phyloP scores from a whole-genome alignment of 164 flowering plant genomes.

The Tetracentron sinense region DNA sequence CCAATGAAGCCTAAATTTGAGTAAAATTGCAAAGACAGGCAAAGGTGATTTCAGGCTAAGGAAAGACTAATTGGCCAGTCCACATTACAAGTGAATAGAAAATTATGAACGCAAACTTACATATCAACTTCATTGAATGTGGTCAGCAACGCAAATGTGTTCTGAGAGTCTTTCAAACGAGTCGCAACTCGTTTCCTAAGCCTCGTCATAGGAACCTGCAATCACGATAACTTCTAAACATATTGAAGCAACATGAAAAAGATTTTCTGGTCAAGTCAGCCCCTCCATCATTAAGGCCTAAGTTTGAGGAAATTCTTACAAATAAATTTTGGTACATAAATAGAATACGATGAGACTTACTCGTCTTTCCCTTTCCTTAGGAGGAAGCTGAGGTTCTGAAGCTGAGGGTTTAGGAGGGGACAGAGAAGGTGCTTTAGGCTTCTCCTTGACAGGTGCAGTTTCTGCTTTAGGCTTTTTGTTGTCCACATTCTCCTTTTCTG shows the following conservation, averaged over 20 bases:
- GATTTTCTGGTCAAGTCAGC: not conserved
- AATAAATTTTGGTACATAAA: not conserved
- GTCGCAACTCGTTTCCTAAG: constrained; percentile 67
- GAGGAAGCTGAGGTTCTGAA: constrained; percentile 90
- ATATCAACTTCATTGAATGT: constrained; percentile 81
- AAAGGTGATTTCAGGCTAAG: too few relatives aligned
- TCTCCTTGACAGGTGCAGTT: constrained; percentile 40
- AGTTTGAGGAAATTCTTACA: not conserved
- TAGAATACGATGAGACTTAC: constrained; percentile 35
- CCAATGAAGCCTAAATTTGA: too few relatives aligned
- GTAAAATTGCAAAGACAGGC: too few relatives aligned
- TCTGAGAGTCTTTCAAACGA: constrained; percentile 70
- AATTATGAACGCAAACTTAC: constrained; percentile 39
- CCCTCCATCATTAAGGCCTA: too few relatives aligned
- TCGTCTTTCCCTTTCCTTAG: constrained; percentile 94
- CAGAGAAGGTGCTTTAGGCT: constrained; percentile 51
- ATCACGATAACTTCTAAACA: not conserved
- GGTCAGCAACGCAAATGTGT: constrained; percentile 72
- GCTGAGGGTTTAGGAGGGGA: constrained; percentile 52
- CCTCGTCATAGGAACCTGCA: constrained; percentile 77
- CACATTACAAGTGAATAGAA: too few relatives aligned
- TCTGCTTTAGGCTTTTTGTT: constrained; percentile 47
- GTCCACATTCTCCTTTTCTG: constrained; percentile 33
- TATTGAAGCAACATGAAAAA: not conserved
- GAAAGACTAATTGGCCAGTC: too few relatives aligned